Evolutionary conservation across 164 flowering plant species (phyloP).

Genomic region (Brasenia schreberi): DNA sequence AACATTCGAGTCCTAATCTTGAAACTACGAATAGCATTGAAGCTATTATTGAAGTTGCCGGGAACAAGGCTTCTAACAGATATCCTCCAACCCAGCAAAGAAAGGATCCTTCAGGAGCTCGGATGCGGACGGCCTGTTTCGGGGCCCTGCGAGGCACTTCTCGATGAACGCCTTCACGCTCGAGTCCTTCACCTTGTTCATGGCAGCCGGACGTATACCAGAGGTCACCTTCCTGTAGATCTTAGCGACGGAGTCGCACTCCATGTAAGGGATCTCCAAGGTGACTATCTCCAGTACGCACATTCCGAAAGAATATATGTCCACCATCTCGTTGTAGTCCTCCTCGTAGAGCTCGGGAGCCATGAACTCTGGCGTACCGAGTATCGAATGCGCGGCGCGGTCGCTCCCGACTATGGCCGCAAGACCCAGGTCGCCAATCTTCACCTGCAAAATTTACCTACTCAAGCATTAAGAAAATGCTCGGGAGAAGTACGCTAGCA

Average conservation of each 20-base stretch:
- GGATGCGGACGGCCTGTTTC: constrained; percentile 54
- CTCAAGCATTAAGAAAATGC: not conserved
- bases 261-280: constrained; percentile 60
- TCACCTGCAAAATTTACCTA: constrained; percentile 27
- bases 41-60: accelerated
- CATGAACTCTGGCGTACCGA: constrained; percentile 84
- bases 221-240: constrained; percentile 59
- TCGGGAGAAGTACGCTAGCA: too few species aligned
- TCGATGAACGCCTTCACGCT: constrained; percentile 53
- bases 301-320: constrained; percentile 79
- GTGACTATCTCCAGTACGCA: constrained; percentile 71
- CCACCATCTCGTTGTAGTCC: constrained; percentile 66
- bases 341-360: constrained; percentile 80
- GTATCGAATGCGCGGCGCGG: constrained; percentile 52
- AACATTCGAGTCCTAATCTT: too few species aligned
- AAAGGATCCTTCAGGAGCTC: constrained; percentile 56
- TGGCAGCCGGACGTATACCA: constrained; percentile 47
- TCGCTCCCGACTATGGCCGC: constrained; percentile 60
- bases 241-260: constrained; percentile 51
- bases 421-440: constrained; percentile 75
- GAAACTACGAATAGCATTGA: too few species aligned
- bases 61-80: not conserved
- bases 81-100: constrained; percentile 35
- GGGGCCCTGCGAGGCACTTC: constrained; percentile 48
- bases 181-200: constrained; percentile 47